These are phyloP conservation scores for Psilocybe sp. DNA, from an alignment of 768 basidiomycete genomes.

Conservation along the genomic window DNA sequence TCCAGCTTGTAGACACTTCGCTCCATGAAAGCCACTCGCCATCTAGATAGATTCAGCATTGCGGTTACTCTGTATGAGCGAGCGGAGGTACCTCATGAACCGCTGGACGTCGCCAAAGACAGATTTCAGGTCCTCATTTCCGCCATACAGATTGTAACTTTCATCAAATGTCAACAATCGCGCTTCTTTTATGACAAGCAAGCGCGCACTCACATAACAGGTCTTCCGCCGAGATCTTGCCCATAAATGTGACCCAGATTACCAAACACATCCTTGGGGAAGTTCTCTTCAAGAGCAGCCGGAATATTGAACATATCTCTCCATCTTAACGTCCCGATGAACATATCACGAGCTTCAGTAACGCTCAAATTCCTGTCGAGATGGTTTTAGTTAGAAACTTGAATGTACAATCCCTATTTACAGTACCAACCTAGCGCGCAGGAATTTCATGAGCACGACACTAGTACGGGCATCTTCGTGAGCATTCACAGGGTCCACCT, in stretches of 20 bases:
- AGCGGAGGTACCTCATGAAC: constrained; percentile 61
- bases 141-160: constrained; percentile 82
- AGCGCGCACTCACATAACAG: constrained; percentile 56
- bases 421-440: constrained; percentile 61
- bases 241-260: constrained; percentile 63
- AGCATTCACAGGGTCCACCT: constrained; percentile 55
- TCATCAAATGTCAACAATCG: background rate
- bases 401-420: background rate
- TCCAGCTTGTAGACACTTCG: constrained; percentile 59
- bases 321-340: constrained; percentile 70
- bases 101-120: constrained; percentile 77
- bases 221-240: constrained; percentile 66
- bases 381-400: background rate
- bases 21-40: constrained; percentile 82
- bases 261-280: constrained; percentile 62
- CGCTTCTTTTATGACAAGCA: background rate
- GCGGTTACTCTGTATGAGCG: background rate
- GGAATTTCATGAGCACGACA: constrained; percentile 79
- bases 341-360: constrained; percentile 58
- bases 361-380: constrained; percentile 47
- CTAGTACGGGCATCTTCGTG: constrained; percentile 61
- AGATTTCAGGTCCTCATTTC: constrained; percentile 57
- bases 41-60: constrained; percentile 37
- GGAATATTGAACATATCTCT: constrained; percentile 63
- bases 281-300: constrained; percentile 55